Evolutionary conservation across 495 filamentous ascomycete genomes (phyloP).

Genomic region (Copromyces sp.): DNA sequence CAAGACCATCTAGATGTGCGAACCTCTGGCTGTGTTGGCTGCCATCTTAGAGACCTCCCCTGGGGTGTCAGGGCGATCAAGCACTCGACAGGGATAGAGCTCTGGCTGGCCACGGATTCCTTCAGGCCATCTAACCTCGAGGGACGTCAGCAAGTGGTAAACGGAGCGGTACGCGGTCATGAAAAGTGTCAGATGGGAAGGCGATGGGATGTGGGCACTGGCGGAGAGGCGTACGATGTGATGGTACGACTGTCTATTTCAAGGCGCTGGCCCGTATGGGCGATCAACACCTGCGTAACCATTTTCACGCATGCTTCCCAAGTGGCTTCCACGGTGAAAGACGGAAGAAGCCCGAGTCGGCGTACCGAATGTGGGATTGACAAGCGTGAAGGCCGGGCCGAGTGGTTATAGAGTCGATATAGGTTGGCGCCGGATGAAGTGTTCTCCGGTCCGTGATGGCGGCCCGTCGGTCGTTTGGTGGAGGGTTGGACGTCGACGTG

Average conservation of each 20-base stretch:
- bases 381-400: neutral
- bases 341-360: neutral
- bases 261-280: conserved; percentile 79
- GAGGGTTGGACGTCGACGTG: neutral
- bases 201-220: neutral
- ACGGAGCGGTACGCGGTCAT: conserved; percentile 1
- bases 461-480: neutral
- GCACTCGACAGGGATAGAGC: conserved; percentile 54
- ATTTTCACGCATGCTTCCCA: conserved; percentile 30
- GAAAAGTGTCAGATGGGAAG: neutral
- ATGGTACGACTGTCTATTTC: conserved; percentile 59
- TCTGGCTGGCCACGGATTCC: conserved; percentile 56
- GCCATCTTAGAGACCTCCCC: conserved; percentile 68
- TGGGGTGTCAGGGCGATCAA: conserved; percentile 77
- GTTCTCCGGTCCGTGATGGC: neutral
- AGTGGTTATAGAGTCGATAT: neutral
- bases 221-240: conserved; percentile 47
- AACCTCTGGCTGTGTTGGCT: conserved; percentile 69
- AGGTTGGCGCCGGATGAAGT: neutral
- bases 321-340: neutral
- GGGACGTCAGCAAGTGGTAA: neutral
- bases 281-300: conserved; percentile 73
- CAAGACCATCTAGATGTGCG: conserved; percentile 7
- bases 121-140: conserved; percentile 52
- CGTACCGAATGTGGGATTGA: neutral